Evolutionary conservation across 441 rosid species (phyloP).

Genomic region (Populus hybrid): DNA sequence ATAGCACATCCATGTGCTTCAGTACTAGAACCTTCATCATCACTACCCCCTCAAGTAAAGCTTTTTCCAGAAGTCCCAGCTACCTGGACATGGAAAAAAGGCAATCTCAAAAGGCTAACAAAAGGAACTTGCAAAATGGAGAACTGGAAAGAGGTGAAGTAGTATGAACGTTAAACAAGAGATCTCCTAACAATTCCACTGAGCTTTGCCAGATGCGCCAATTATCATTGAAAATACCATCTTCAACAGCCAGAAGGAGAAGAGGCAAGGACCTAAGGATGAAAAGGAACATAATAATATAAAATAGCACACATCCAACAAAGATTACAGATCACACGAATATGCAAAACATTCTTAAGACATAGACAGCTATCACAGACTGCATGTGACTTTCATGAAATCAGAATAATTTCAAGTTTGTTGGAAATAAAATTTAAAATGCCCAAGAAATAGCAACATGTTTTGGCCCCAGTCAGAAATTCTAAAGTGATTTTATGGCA

Average conservation of each 20-base stretch:
- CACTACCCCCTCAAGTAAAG: conserved; percentile 97
- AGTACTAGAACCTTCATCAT: conserved; percentile 99
- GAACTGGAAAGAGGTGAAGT: conserved; percentile 10
- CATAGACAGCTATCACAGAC: neutral
- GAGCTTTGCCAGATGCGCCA: conserved; percentile 99
- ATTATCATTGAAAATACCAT: conserved; percentile 96
- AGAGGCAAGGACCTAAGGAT: conserved; percentile 83
- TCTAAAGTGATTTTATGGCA: neutral
- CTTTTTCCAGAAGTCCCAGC: conserved; percentile 99
- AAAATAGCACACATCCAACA: neutral
- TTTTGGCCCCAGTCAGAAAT: neutral
- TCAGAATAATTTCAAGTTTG: neutral
- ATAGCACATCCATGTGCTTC: conserved; percentile 99
- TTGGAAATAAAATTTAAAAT: too few species aligned
- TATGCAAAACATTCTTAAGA: neutral
- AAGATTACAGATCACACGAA: conserved; percentile 13
- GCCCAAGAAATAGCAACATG: neutral
- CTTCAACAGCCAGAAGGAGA: conserved; percentile 99
- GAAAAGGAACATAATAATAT: conserved; percentile 7
- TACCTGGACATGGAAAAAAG: conserved; percentile 49
- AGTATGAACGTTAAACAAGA: conserved; percentile 79
- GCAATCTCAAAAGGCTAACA: conserved; percentile 3
- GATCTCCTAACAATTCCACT: conserved; percentile 96
- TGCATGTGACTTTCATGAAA: neutral
- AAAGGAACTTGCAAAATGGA: conserved; percentile 5